phyloP scores from a whole-genome alignment of 1,284 basidiomycete genomes.

The Naganishia sp. region DNA sequence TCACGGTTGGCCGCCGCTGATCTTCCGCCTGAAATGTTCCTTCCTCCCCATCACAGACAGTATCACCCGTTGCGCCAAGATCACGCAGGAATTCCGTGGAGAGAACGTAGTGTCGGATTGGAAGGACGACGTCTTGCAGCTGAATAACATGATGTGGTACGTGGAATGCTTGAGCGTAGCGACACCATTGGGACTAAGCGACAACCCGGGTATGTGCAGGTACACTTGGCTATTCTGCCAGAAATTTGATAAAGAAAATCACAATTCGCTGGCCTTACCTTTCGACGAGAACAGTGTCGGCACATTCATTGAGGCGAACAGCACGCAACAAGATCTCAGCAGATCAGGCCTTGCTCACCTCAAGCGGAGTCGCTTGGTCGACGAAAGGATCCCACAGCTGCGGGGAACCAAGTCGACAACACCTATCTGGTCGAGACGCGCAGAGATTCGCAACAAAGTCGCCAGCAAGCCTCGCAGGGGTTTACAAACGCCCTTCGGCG shows the following conservation, averaged over 20 bases:
- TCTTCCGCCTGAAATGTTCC: not conserved
- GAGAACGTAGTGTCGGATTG: conserved; percentile 82
- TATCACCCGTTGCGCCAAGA: conserved; percentile 74
- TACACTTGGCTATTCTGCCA: conserved; percentile 26
- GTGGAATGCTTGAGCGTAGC: conserved; percentile 54
- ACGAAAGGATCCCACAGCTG: not conserved
- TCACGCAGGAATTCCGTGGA: conserved; percentile 83
- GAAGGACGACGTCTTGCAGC: conserved; percentile 92
- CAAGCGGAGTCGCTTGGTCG: not conserved
- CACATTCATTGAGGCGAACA: conserved; percentile 9
- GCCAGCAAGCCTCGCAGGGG: not conserved
- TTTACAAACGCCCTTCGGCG: not conserved
- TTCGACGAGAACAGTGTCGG: conserved; percentile 12
- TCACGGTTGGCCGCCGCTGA: conserved; percentile 7
- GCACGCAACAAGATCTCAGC: not conserved
- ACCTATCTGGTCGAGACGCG: conserved; percentile 19
- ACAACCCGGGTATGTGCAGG: not conserved
- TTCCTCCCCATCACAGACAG: conserved; percentile 62
- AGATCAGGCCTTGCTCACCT: conserved; percentile 8
- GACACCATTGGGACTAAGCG: not conserved
- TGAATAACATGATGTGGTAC: conserved; percentile 91
- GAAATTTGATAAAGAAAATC: conserved; percentile 1
- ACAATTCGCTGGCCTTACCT: conserved; percentile 9
- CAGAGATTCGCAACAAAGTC: conserved; percentile 1
- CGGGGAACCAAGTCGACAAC: conserved; percentile 2